These are phyloP conservation scores for Camelina laxa DNA, from an alignment of 345 rosid species.

Conservation along the genomic window DNA sequence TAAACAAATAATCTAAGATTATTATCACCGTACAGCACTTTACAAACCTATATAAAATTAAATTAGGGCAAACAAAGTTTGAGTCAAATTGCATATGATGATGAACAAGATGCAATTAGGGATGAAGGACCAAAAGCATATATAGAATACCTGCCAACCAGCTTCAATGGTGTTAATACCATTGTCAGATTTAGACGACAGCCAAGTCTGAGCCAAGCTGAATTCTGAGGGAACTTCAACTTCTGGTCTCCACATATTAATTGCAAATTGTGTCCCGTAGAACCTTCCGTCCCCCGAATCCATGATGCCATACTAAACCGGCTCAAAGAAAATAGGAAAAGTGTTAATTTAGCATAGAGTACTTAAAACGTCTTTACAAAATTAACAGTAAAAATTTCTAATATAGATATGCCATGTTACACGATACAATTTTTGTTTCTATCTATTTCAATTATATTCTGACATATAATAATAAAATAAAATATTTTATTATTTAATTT, in stretches of 20 bases:
- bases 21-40: slow-evolving; percentile 57
- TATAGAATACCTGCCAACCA: slow-evolving; percentile 58
- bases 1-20: slow-evolving; percentile 66
- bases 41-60: slow-evolving; percentile 48
- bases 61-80: neutral
- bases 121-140: slow-evolving; percentile 4
- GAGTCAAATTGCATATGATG: neutral
- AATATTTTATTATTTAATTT: no score
- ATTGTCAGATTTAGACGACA: slow-evolving; percentile 34
- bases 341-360: neutral
- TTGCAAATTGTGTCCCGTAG: slow-evolving; percentile 56
- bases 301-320: slow-evolving; percentile 53
- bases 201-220: slow-evolving; percentile 67
- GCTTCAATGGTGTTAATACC: slow-evolving; percentile 56
- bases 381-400: no score
- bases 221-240: slow-evolving; percentile 54
- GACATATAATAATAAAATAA: no score
- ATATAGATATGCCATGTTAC: no score
- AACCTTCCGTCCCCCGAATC: slow-evolving; percentile 50
- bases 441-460: no score
- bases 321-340: neutral
- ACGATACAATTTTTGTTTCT: no score
- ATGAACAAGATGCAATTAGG: slow-evolving; percentile 4
- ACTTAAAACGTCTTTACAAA: no score
- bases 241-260: slow-evolving; percentile 63